Conservation (phyloP, 371 early-diverging fungal genomes). For the Circinella umbellata region DNA sequence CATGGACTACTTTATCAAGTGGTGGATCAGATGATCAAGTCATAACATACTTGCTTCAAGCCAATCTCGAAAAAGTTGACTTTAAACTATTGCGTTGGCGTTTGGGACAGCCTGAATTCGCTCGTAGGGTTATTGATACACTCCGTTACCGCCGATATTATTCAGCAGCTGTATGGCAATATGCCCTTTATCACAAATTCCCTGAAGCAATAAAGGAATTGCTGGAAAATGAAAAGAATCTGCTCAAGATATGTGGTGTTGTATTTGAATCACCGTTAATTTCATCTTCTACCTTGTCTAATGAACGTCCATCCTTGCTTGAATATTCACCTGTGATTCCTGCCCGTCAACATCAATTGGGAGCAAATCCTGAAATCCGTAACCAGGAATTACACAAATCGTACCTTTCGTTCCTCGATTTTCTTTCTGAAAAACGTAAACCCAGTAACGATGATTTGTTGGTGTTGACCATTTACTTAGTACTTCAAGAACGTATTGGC, state of each 20-base stretch:
- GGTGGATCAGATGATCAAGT: slow-evolving; percentile 29
- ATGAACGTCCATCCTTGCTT: not conserved
- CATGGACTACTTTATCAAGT: slow-evolving; percentile 29
- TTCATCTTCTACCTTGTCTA: not conserved
- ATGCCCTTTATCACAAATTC: slow-evolving; percentile 40
- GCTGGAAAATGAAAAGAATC: slow-evolving; percentile 10
- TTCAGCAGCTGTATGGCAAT: slow-evolving; percentile 28
- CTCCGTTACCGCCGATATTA: slow-evolving; percentile 27
- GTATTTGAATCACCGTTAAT: slow-evolving; percentile 52
- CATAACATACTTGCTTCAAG: slow-evolving; percentile 25
- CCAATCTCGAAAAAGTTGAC: slow-evolving; percentile 33
- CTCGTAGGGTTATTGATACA: slow-evolving; percentile 12
- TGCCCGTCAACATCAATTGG: slow-evolving; percentile 15
- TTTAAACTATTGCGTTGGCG: slow-evolving; percentile 33
- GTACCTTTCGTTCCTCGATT: slow-evolving; percentile 47
- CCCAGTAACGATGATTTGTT: slow-evolving; percentile 40
- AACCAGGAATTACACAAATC: slow-evolving; percentile 50
- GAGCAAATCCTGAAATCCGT: slow-evolving; percentile 24
- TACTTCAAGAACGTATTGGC: slow-evolving; percentile 60
- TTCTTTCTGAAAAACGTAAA: slow-evolving; percentile 37
- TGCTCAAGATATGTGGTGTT: slow-evolving; percentile 31
- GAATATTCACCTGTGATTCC: slow-evolving; percentile 12
- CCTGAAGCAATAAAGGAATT: slow-evolving; percentile 31
- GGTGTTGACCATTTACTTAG: slow-evolving; percentile 46
- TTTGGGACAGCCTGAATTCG: slow-evolving; percentile 37